Evolutionary conservation across 1,284 basidiomycete species (phyloP).

Genomic region (Apiotrichum domesticum): DNA sequence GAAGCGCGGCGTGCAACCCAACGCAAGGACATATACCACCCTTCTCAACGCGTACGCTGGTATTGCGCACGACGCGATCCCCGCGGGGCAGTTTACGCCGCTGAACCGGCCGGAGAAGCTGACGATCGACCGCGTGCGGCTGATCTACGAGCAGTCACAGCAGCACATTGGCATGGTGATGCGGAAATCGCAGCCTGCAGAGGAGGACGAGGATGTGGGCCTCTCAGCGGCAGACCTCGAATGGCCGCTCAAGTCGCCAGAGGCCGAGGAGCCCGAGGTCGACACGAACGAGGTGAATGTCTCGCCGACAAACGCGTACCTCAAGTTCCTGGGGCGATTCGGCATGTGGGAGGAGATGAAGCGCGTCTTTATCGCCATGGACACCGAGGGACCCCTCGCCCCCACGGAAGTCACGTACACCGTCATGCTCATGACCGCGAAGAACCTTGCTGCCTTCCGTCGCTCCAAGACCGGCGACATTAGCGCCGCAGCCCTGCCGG

Average conservation of each 20-base stretch:
- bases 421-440: constrained; percentile 27
- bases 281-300: constrained; percentile 20
- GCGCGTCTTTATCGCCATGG: constrained; percentile 32
- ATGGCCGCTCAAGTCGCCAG: neutral
- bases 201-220: neutral
- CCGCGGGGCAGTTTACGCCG: constrained; percentile 5
- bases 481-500: neutral
- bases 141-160: constrained; percentile 38
- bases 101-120: constrained; percentile 16
- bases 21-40: constrained; percentile 38
- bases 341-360: constrained; percentile 39
- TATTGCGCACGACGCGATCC: constrained; percentile 16
- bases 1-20: constrained; percentile 38
- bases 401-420: constrained; percentile 39
- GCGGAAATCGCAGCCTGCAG: neutral
- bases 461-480: neutral
- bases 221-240: neutral
- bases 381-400: constrained; percentile 25
- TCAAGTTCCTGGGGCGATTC: constrained; percentile 37
- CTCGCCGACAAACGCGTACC: constrained; percentile 41
- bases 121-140: constrained; percentile 32
- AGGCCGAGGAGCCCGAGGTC: neutral
- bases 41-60: constrained; percentile 42
- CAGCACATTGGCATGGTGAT: constrained; percentile 16
- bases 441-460: constrained; percentile 12